phyloP scores from a whole-genome alignment of 2,329 filamentous ascomycete genomes.

The Arthroderma sp. region DNA sequence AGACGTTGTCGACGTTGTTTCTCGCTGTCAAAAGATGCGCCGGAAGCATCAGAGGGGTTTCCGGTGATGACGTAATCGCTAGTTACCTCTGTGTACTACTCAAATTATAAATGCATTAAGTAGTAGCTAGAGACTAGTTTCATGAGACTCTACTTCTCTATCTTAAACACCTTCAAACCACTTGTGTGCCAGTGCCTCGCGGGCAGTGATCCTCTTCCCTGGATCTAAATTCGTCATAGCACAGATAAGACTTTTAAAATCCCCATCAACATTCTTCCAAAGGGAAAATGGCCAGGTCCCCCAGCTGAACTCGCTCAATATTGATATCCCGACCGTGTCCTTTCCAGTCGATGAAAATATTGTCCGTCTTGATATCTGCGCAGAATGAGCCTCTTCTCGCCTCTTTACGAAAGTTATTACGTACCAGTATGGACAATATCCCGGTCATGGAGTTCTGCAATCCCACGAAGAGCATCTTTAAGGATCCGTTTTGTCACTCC shows the following conservation, averaged over 20 bases:
- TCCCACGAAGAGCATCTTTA: conserved; percentile 31
- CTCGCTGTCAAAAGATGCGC: no score
- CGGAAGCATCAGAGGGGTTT: no score
- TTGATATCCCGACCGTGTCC: neutral
- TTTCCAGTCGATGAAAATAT: conserved; percentile 23
- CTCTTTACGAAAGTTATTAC: neutral
- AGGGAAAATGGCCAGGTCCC: conserved; percentile 30
- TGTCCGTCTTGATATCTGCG: conserved; percentile 26
- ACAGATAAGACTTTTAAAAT: conserved; percentile 22
- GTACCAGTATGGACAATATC: conserved; percentile 26
- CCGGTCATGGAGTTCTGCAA: conserved; percentile 27
- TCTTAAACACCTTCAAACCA: conserved; percentile 20
- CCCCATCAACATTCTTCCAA: conserved; percentile 28
- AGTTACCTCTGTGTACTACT: no score
- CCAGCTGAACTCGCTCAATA: conserved; percentile 18
- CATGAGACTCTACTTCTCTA: neutral
- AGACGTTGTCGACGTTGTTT: no score
- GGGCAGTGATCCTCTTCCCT: conserved; percentile 22
- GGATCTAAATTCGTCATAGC: conserved; percentile 26
- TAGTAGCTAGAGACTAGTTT: no score
- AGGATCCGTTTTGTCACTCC: conserved; percentile 30
- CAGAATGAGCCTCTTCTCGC: neutral
- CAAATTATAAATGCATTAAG: no score
- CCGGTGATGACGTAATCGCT: no score
- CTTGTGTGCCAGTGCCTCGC: conserved; percentile 23